Evolutionary conservation across 768 basidiomycete species (phyloP).

Genomic region (Suillus sp.): DNA sequence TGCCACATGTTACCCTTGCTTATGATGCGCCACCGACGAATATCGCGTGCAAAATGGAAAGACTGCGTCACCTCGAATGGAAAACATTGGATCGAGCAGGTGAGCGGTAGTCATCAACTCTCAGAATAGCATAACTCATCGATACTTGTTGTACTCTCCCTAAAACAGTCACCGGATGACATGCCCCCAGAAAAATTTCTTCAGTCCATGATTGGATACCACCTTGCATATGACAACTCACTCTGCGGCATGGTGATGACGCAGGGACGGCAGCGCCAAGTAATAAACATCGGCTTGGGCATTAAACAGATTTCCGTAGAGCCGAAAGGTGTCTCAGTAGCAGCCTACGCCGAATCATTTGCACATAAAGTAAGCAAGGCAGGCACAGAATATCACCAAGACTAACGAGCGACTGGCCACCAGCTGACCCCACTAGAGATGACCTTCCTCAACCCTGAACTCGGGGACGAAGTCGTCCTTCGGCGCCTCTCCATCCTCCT

Average conservation of each 20-base stretch:
- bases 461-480: slow-evolving; percentile 64
- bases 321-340: slow-evolving; percentile 57
- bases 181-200: slow-evolving; percentile 66
- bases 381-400: neutral
- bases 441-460: slow-evolving; percentile 50
- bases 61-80: slow-evolving; percentile 61
- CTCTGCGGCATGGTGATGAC: slow-evolving; percentile 86
- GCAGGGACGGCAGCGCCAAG: slow-evolving; percentile 72
- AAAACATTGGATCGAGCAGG: slow-evolving; percentile 86
- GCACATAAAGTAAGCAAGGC: slow-evolving; percentile 65
- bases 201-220: slow-evolving; percentile 80
- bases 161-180: slow-evolving; percentile 51
- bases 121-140: slow-evolving; percentile 11
- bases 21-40: slow-evolving; percentile 84
- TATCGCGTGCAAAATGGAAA: slow-evolving; percentile 74
- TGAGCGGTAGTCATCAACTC: slow-evolving; percentile 29
- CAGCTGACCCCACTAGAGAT: slow-evolving; percentile 56
- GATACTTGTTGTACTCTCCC: slow-evolving; percentile 9
- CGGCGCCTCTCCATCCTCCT: slow-evolving; percentile 78
- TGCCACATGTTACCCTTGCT: slow-evolving; percentile 75
- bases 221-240: slow-evolving; percentile 66
- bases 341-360: slow-evolving; percentile 70
- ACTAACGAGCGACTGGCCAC: neutral
- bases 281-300: slow-evolving; percentile 82
- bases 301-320: slow-evolving; percentile 68